Base-by-base conservation (phyloP, 176 grass and related monocot species). In the Avena sativa region DNA sequence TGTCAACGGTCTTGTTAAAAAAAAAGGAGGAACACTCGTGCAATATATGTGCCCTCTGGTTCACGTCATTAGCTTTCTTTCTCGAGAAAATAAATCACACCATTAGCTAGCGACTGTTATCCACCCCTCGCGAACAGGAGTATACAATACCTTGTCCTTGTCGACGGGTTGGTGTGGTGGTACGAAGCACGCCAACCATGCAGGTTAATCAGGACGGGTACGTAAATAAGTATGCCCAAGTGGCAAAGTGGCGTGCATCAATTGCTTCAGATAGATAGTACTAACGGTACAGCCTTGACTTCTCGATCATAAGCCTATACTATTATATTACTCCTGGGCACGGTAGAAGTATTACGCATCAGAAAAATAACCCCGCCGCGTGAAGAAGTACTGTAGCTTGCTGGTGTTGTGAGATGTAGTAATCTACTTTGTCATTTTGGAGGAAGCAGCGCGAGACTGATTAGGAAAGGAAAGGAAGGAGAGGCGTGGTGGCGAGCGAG, bases 71-170 rank as follows among this genome's bases (percentile, higher is more conserved):
- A 59, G 69, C 69, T 48, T 34, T 34, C 2, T 34, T 34, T 34
- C 32, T 34, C 2, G 32, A 34, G 32, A 34, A 34, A 34, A 34
- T 34, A 34, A 34, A 34, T 34, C 32, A 34, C 32, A 0, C 70
- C 67, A 74, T 74, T 61, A 59, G 69, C 69, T 48, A 73, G 53
- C 69, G 5, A 28, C 43, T 26, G 69, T 47, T 34, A 84, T 43
- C 9, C 5, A 74, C 6, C 71, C 6, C 46, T 63, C 12, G 11
- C 55, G 0, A 46, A 76, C 12, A 57, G 11, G 34, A 20, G 16
- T 3, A 56, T 11, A 38, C 19, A 1, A 2, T 5, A 2, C 3
- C n/a, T 1, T 34, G 86, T 88, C 79, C 71, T 4, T 56, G 71
- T 78, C 73, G 58, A n/a, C 69, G 19, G 64, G 58, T 68, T 28